Evolutionary conservation across 2,329 filamentous ascomycete genomes (phyloP).

Genomic region (Arthrobotrys sphaeroides): DNA sequence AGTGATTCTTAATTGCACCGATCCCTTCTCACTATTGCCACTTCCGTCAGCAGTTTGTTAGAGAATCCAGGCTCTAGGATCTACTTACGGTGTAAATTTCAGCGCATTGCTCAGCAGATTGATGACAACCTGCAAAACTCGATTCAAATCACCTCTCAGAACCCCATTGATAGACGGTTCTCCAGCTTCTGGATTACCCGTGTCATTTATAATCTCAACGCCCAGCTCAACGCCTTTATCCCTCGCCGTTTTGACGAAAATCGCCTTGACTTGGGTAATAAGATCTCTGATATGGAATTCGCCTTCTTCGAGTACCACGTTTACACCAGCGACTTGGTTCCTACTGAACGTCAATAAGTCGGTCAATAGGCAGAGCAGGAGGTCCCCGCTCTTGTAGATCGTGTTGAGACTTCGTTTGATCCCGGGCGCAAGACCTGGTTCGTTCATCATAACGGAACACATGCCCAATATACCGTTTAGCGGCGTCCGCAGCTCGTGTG

Average conservation of each 20-base stretch:
- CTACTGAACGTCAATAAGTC: slow-evolving; percentile 93
- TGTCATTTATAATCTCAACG: slow-evolving; percentile 68
- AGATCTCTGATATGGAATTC: slow-evolving; percentile 88
- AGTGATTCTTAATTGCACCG: slow-evolving; percentile 63
- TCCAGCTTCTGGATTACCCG: slow-evolving; percentile 16
- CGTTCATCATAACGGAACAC: slow-evolving; percentile 93
- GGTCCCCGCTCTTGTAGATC: slow-evolving; percentile 86
- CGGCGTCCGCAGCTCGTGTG: slow-evolving; percentile 87
- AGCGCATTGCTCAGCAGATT: slow-evolving; percentile 83
- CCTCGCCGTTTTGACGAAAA: slow-evolving; percentile 88
- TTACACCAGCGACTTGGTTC: slow-evolving; percentile 87
- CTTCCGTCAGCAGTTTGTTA: slow-evolving; percentile 59
- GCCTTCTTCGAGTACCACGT: slow-evolving; percentile 78
- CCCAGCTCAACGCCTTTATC: slow-evolving; percentile 79
- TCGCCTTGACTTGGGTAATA: slow-evolving; percentile 80
- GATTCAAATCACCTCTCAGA: slow-evolving; percentile 72
- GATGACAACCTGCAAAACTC: slow-evolving; percentile 80
- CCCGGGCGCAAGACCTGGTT: slow-evolving; percentile 75
- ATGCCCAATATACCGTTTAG: slow-evolving; percentile 95
- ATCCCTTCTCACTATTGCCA: slow-evolving; percentile 62
- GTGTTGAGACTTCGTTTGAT: slow-evolving; percentile 86
- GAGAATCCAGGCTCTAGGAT: slow-evolving; percentile 66
- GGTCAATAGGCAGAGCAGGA: slow-evolving; percentile 84
- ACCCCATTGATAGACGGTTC: slow-evolving; percentile 46
- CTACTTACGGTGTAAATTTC: slow-evolving; percentile 72